Evolutionary conservation across 768 basidiomycete species (phyloP), one percentile per base, ranked within the genome.

Genomic region (Paxillus rubicundulus): DNA sequence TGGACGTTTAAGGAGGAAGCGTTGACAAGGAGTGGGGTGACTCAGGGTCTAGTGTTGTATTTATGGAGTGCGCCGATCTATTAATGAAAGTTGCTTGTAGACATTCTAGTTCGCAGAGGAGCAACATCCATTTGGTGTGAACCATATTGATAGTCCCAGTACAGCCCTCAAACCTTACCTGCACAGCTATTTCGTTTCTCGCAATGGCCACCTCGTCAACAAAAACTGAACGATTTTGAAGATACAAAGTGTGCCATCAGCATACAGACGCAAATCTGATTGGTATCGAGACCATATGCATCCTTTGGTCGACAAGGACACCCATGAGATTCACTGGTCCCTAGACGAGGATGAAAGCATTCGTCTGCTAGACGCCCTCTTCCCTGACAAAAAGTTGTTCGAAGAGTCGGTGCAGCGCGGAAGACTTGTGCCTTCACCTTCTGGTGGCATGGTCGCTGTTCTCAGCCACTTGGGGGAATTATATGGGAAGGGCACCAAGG

Each of bases 161-260:
- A 72, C 93, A 17, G 85, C 89, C 16, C 89, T 98, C 77, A 97
- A 96, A 70, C 97, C 97, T 4, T 99, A 99, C 73, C 98, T 99
- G 96, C 97, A 99, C 70, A 97, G 97, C 38, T 98, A 95, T 82
- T 98, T 99, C 76, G 72, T 98, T 56, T 91, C 94, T 5, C 85
- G 98, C 72, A 92, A 93, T n/a, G n/a, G n/a, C n/a, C n/a, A n/a
- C n/a, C 24, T 24, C 4, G 24, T 24, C 24, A 24, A 24, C 24
- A 24, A 2, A 24, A 24, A 24, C 24, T 24, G 24, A 24, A 24
- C 6, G 4, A 24, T 24, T 24, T 24, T 24, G 24, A 24, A 24
- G 24, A 24, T 24, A 24, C 4, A 5, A 24, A 24, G 24, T 24
- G 24, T 3, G 24, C 24, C 36, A 37, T 16, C 36, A 37, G 36